Evolutionary conservation across 2,329 filamentous ascomycete genomes (phyloP), one percentile per base, ranked within the genome.

Genomic region (Stagonosporopsis chrysanthemi): DNA sequence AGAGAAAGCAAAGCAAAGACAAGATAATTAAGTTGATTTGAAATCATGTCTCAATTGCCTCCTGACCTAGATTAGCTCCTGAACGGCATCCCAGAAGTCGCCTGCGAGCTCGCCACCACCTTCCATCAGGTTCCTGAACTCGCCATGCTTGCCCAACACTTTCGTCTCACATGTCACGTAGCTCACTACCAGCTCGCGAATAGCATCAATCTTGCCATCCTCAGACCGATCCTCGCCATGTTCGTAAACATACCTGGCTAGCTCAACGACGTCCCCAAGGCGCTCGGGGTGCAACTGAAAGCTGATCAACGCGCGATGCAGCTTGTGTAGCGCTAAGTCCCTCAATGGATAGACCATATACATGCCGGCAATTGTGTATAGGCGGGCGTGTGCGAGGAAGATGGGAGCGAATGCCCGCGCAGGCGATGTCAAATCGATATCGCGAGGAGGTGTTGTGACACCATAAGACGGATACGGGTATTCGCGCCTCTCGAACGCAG

Each of bases 371-470:
- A 75, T 66, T 0, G 55, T 63, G 43, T 75, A 75, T 1, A 75
- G 60, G 2, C 65, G 64, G 17, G 71, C 70, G 38, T 75, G 69
- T 8, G 68, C 72, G 1, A 74, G 62, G 17, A 75, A 63, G 1
- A 70, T 48, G 0, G 62, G 58, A 0, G 62, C 62, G 38, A 69
- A 72, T 22, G 69, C 28, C 40, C 67, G 62, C 6, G 61, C 24
- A 0, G 47, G 33, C 0, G 35, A 22, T 2, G 15, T 38, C 0
- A n/a, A 49, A 2, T 0, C 59, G 59, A 11, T 11, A 53, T 58
- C 1, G 28, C 3, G 28, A 22, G n/a, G 11, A 31, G 26, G 22
- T 11, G 45, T 7, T 36, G 19, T 4, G 12, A n/a, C 42, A 14
- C 47, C 19, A 14, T 35, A 3, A 19, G 2, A 22, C 6, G 54